Conservation (phyloP, 192 early-diverging fungal genomes). For the Backusella australiensis region DNA sequence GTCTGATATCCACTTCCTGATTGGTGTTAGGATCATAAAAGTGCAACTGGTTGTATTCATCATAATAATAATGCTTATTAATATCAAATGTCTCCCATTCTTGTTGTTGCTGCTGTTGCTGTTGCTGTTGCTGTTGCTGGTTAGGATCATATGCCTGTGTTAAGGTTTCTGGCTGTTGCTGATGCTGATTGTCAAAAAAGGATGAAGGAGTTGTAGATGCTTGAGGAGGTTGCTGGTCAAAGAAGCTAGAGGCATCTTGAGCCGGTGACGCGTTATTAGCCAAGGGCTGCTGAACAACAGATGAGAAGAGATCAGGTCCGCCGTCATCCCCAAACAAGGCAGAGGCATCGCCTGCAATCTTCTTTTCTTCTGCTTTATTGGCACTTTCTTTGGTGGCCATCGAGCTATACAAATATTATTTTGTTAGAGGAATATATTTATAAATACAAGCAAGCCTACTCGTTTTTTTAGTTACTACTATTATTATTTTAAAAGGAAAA, state of each 20-base stretch:
- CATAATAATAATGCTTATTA: constrained; percentile 37
- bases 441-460: not conserved
- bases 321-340: constrained; percentile 15
- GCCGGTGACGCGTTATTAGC: not conserved
- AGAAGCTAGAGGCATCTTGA: not conserved
- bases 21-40: constrained; percentile 38
- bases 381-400: constrained; percentile 2
- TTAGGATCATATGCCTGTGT: constrained; percentile 15
- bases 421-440: not conserved
- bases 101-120: constrained; percentile 1
- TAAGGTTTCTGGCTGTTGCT: not conserved
- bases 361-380: not conserved
- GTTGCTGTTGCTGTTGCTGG: not conserved
- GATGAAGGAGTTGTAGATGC: not conserved
- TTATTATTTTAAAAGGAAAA: not conserved
- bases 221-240: not conserved
- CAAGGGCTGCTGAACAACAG: not conserved
- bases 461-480: not conserved
- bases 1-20: constrained; percentile 28
- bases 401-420: not conserved
- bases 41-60: constrained; percentile 31
- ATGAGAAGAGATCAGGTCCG: constrained; percentile 12
- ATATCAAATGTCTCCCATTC: constrained; percentile 30
- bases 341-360: constrained; percentile 15
- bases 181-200: constrained; percentile 8